These are phyloP conservation scores for Physcomitrium patens DNA, from an alignment of 225 moss, liverwort and hornwort genomes.

Conservation along the genomic window DNA sequence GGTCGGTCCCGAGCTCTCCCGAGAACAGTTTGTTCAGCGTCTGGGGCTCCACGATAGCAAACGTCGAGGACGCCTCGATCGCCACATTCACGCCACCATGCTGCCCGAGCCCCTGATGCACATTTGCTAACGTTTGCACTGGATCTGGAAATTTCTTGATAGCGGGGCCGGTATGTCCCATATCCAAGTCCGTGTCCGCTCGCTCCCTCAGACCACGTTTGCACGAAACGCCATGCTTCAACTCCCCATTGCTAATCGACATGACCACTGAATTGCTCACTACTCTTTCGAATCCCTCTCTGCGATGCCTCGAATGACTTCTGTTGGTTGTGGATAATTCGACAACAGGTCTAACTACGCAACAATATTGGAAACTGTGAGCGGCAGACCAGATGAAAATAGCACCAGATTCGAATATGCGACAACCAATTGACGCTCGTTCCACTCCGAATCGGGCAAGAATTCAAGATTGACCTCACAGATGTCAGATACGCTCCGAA, in stretches of 20 bases:
- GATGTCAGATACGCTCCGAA: too few species aligned
- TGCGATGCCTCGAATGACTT: too few species aligned
- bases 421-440: too few species aligned
- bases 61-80: conserved; percentile 82
- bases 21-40: conserved; percentile 74
- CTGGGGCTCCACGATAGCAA: conserved; percentile 78
- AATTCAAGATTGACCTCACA: too few species aligned
- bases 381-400: too few species aligned
- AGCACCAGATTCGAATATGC: too few species aligned
- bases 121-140: conserved; percentile 58
- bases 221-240: conserved; percentile 24
- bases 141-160: conserved; percentile 68
- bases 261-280: conserved; percentile 10
- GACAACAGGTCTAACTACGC: too few species aligned
- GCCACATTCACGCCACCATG: conserved; percentile 76
- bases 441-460: too few species aligned
- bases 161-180: conserved; percentile 17
- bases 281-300: too few species aligned
- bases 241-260: conserved; percentile 30
- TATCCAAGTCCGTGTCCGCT: conserved; percentile 30
- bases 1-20: conserved; percentile 77
- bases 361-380: too few species aligned
- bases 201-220: conserved; percentile 43
- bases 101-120: conserved; percentile 55
- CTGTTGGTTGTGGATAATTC: too few species aligned